Percentiles rank a stretch among this genome's conserved stretches.
Conservation (phyloP, 257 asterid species). For the Solanum chilense region DNA sequence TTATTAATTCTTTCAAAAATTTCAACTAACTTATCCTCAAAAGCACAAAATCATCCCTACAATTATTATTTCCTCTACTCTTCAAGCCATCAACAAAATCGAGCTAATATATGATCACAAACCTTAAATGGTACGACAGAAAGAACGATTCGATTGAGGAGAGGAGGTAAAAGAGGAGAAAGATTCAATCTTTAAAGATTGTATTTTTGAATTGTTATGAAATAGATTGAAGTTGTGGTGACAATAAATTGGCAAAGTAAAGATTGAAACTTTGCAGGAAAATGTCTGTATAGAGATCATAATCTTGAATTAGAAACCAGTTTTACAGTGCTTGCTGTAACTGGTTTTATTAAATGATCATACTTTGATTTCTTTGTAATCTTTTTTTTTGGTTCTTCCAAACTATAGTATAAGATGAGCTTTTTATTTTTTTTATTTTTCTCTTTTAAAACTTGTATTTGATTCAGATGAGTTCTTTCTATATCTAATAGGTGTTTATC, state of each 20-base stretch:
- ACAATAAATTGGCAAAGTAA: conserved; percentile 27
- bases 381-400: neutral
- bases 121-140: neutral
- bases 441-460: conserved; percentile 1
- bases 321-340: conserved; percentile 8
- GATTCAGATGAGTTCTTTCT: conserved; percentile 4
- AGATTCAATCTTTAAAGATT: conserved; percentile 20
- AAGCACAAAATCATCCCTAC: conserved; percentile 1
- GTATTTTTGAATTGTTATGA: conserved; percentile 18
- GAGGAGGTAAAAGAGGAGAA: conserved; percentile 17
- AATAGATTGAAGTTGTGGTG: conserved; percentile 28
- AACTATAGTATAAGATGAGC: conserved; percentile 17
- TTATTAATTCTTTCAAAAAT: conserved; percentile 64
- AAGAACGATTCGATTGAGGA: neutral
- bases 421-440: neutral
- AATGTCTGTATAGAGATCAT: conserved; percentile 41
- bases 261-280: conserved; percentile 17
- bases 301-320: conserved; percentile 23
- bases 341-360: conserved; percentile 9
- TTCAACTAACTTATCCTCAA: conserved; percentile 30
- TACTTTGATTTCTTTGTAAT: neutral
- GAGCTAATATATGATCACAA: conserved; percentile 21
- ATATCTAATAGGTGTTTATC: neutral
- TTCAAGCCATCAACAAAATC: conserved; percentile 3
- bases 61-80: conserved; percentile 5